Evolutionary conservation across 2,329 filamentous ascomycete species (phyloP), one percentile per base, ranked within the genome.

Genomic region (Chaetomium globosum): DNA sequence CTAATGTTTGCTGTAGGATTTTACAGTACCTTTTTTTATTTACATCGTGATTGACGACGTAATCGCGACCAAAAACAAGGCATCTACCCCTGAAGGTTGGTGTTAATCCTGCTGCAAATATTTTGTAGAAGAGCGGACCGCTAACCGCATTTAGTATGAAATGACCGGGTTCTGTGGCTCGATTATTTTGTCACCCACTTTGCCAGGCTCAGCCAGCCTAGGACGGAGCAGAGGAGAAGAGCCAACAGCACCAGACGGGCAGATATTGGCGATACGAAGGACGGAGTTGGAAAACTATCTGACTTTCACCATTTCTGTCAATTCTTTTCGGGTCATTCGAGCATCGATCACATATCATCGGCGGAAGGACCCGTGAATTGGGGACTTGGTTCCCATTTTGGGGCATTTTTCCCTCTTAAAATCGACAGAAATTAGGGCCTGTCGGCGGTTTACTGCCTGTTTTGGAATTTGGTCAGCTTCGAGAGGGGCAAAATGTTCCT

Each of bases 331-430:
- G 39, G 16, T 7, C 39, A 43, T 19, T 43, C 4, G 4, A 43
- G 6, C 16, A 43, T n/a, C 39, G 39, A 43, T 43, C 39, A 43
- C 39, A 43, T 19, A 7, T 8, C 30, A 53, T 16, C 16, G 26
- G 5, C 51, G 51, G 28, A 13, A 28, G n/a, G 16, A 2, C 26
- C 59, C 21, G 46, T 26, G 23, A 2, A 6, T 3, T 28, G 10
- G 12, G 48, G 51, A 12, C 51, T 56, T 62, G 13, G 21, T 54
- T 61, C 51, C 59, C 52, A 23, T 8, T 49, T 52, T 13, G 36
- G 36, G 59, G 4, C 10, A 26, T 55, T 39, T 49, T 49, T 9
- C 60, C 60, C 52, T 36, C 55, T 56, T 23, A 2, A 19, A 31
- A 36, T 39, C n/a, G 48, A 43, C 33, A 6, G 16, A 21, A 21